Conservation (phyloP, 306 rosid genomes). For the Prunus dulcis region DNA sequence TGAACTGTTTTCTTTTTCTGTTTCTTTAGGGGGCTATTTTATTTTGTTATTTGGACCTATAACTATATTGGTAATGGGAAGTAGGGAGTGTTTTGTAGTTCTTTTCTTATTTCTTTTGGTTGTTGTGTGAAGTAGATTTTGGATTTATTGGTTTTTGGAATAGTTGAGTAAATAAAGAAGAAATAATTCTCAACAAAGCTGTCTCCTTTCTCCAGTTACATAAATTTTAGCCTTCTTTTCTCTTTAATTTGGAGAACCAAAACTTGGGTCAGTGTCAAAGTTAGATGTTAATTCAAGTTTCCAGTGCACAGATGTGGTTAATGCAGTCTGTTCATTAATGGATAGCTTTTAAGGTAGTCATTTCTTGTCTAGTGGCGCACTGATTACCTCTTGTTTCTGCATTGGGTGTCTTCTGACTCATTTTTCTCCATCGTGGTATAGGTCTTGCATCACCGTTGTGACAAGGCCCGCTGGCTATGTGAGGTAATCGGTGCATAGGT, state of each 20-base stretch:
- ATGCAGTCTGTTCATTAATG: background rate
- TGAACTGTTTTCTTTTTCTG: background rate
- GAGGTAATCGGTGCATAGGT: constrained; percentile 38
- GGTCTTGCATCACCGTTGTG: constrained; percentile 89
- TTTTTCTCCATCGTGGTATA: constrained; percentile 52
- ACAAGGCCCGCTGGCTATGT: constrained; percentile 56
- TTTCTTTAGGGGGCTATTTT: background rate
- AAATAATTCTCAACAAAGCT: background rate
- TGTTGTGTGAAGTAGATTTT: background rate
- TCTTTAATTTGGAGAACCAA: background rate
- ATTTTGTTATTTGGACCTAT: background rate
- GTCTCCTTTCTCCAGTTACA: background rate
- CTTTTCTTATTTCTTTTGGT: background rate
- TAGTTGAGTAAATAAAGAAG: background rate
- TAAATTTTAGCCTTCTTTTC: background rate
- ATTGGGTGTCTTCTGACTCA: constrained; percentile 35
- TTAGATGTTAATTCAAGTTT: background rate
- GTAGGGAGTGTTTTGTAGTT: background rate
- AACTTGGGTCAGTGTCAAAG: background rate
- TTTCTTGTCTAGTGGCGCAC: constrained; percentile 13
- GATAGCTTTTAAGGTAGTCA: background rate
- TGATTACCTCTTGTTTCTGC: constrained; percentile 20
- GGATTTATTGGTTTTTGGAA: background rate
- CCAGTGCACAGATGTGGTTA: background rate
- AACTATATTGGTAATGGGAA: background rate